Evolutionary conservation across 1,284 basidiomycete species (phyloP).

Genomic region (Wallemia ichthyophaga): DNA sequence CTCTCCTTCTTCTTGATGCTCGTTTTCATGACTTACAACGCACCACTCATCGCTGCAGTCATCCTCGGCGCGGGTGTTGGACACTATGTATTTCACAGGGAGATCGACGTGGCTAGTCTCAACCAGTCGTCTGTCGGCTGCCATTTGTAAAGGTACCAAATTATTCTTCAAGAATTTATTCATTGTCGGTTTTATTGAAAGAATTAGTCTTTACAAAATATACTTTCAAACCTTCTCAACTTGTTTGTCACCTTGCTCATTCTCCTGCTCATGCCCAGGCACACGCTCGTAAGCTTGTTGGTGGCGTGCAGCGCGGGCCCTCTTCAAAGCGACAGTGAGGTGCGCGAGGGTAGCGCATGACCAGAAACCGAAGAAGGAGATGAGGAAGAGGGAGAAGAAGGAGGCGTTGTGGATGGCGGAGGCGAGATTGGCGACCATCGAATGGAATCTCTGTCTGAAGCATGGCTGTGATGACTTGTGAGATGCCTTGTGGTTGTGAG

Average conservation of each 20-base stretch:
- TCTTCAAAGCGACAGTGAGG: neutral
- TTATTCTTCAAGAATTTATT: neutral
- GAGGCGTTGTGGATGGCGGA: too few species aligned
- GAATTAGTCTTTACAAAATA: neutral
- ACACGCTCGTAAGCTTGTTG: too few species aligned
- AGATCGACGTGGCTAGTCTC: constrained; percentile 20
- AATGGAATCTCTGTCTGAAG: too few species aligned
- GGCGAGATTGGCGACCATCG: too few species aligned
- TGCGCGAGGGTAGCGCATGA: neutral
- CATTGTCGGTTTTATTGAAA: neutral
- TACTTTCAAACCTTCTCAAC: too few species aligned
- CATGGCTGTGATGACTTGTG: too few species aligned
- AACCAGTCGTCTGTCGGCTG: neutral
- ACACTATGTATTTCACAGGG: constrained; percentile 33
- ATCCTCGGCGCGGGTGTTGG: constrained; percentile 37
- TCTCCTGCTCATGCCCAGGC: too few species aligned
- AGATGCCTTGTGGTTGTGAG: too few species aligned
- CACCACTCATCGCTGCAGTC: constrained; percentile 37
- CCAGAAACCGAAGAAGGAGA: too few species aligned
- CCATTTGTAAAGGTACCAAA: neutral
- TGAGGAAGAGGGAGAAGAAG: too few species aligned
- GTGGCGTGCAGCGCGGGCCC: neutral
- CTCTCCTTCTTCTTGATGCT: constrained; percentile 62
- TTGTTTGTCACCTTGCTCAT: too few species aligned
- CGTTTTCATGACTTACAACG: constrained; percentile 28